Evolutionary conservation across 106 monocot species (phyloP), one percentile per base, ranked within the genome.

Genomic region (Alisma plantagoaquatica): DNA sequence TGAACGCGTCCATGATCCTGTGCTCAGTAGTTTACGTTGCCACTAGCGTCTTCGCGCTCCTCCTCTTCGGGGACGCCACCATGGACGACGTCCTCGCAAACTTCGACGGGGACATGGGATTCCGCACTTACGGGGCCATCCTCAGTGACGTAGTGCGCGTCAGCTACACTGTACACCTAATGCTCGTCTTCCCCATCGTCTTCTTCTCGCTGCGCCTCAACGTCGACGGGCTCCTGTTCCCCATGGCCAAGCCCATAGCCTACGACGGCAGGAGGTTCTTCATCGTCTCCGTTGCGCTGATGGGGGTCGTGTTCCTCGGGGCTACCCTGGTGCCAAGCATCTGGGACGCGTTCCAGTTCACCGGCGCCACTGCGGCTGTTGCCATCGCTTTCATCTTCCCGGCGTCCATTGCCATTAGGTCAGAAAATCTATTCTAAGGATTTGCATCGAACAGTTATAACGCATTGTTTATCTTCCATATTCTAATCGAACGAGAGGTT

Each of bases 71-170:
- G 18, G 66, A 66, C 1, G 23, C 43, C 12, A 66, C 56, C 18
- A 29, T 33, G 44, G 66, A 66, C 18, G 66, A 66, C 33, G 47
- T 66, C 16, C 66, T 66, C n/a, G 31, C 66, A n/a, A 66, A 66
- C 56, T 66, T 66, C 33, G 66, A 66, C 31, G 15, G 24, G 9
- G 46, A 55, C 56, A 10, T 65, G 27, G 64, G 54, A 0, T 15
- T 65, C 44, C 21, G 46, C 2, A 33, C 50, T 1, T 53, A 54
- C 43, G 47, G 66, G 1, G 1, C 4, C 7, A 2, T 46, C 2
- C 46, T 66, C 17, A 33, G 6, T 31, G 43, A 28, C 31, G 54
- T 31, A 6, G 65, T 54, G 2, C 3, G 65, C 20, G 43, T 54
- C 12, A 65, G 65, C 54, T 54, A 65, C 20, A 54, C 44, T 7